Percentiles rank a stretch among this genome's conserved stretches.
Evolutionary conservation across 2,329 filamentous ascomycete genomes (phyloP).

Genomic region (Exophiala lecanii-corni): DNA sequence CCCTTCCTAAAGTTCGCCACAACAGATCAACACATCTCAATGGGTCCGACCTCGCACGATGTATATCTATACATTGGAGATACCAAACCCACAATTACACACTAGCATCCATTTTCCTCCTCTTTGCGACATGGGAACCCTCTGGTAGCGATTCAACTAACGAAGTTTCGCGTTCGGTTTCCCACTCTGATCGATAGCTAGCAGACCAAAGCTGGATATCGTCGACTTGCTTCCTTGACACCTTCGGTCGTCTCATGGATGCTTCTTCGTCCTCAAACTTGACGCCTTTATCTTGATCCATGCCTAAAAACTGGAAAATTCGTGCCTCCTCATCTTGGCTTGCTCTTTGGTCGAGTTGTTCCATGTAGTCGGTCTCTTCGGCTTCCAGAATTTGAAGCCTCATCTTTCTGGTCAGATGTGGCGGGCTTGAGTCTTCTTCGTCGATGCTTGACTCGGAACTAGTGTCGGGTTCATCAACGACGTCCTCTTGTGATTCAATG

Average conservation of each 20-base stretch:
- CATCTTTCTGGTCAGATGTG: slow-evolving; percentile 4
- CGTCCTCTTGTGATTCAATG: slow-evolving; percentile 1
- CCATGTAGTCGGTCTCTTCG: slow-evolving; percentile 42
- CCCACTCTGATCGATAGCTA: slow-evolving; percentile 21
- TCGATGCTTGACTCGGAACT: not conserved
- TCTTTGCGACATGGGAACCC: slow-evolving; percentile 6
- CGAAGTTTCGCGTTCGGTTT: slow-evolving; percentile 6
- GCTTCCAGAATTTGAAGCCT: slow-evolving; percentile 23
- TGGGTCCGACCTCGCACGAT: no score
- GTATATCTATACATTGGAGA: no score
- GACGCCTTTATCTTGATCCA: slow-evolving; percentile 24
- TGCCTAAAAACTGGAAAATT: slow-evolving; percentile 42
- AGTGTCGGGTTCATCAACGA: not conserved
- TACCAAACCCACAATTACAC: not conserved
- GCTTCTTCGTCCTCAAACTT: slow-evolving; percentile 24
- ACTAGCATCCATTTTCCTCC: slow-evolving; percentile 5
- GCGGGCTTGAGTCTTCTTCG: not conserved
- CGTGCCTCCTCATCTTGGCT: slow-evolving; percentile 43
- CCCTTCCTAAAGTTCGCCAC: no score
- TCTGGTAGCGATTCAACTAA: not conserved
- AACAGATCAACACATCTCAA: no score
- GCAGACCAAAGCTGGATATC: slow-evolving; percentile 32
- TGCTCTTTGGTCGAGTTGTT: slow-evolving; percentile 44
- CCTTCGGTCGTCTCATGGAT: slow-evolving; percentile 24
- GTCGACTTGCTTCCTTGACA: slow-evolving; percentile 27